Conservation (phyloP, 805 yeast species). For the Candida sphagnicola region DNA sequence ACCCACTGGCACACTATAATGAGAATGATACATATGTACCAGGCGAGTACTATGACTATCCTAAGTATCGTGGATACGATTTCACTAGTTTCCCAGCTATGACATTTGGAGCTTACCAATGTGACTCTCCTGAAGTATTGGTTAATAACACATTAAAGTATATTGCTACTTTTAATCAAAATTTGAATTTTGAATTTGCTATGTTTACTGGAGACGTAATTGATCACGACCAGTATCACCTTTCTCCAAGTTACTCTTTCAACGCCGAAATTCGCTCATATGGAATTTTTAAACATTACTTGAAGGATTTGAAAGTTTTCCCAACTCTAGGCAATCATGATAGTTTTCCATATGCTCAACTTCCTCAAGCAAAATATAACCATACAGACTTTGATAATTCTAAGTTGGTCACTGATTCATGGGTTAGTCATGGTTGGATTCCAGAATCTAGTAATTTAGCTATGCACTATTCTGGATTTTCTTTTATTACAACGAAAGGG, state of each 20-base stretch:
- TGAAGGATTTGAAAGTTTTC: slow-evolving; percentile 53
- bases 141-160: slow-evolving; percentile 51
- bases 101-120: slow-evolving; percentile 57
- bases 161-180: slow-evolving; percentile 13
- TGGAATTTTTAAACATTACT: slow-evolving; percentile 50
- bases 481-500: slow-evolving; percentile 52
- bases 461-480: slow-evolving; percentile 59
- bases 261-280: slow-evolving; percentile 72
- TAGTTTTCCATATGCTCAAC: slow-evolving; percentile 66
- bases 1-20: slow-evolving; percentile 27
- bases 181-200: slow-evolving; percentile 50
- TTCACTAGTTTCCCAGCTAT: slow-evolving; percentile 44
- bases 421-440: slow-evolving; percentile 35
- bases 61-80: slow-evolving; percentile 15
- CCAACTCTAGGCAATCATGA: slow-evolving; percentile 71
- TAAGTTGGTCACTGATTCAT: slow-evolving; percentile 30
- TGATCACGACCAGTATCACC: slow-evolving; percentile 56
- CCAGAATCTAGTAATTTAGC: slow-evolving; percentile 20
- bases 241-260: slow-evolving; percentile 58
- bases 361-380: slow-evolving; percentile 44
- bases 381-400: slow-evolving; percentile 33
- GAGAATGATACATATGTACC: slow-evolving; percentile 19
- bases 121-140: slow-evolving; percentile 64
- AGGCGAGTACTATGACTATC: slow-evolving; percentile 33
- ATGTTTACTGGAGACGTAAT: slow-evolving; percentile 72